Base-by-base conservation (phyloP, 306 rosid genomes). In the Vigna reflexopilosa region DNA sequence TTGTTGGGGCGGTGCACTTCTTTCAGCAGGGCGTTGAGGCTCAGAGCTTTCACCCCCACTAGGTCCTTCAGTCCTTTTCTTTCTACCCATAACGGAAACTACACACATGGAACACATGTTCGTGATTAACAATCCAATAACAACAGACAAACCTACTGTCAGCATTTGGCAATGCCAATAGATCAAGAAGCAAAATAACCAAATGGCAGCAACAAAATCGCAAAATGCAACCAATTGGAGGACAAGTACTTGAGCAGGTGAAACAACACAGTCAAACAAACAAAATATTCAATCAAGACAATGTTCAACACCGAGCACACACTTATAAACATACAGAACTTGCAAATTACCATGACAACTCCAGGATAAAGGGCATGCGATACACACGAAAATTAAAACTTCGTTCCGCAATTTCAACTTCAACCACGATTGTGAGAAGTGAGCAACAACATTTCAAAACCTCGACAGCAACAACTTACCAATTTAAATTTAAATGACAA, bases 21-120 rank as follows among this genome's bases (percentile, higher is more conserved):
- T 77, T 59, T 88, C 98, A 63, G 75, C 44, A 5, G 93, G 80
- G 10, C 63, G 90, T 54, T 87, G 98, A 72, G 86, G 24, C 80
- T 88, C 94, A 0, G 98, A 90, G 79, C 90, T 76, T 52, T 91
- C 96, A 10, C 94, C 87, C 22, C 85, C 93, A 52, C 86, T 28
- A 0, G 96, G 83, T 67, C 64, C 75, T 56, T 93, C 99, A 11
- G 96, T 82, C 83, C 92, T 86, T 81, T 48, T 91, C 88, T 96
- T 96, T 74, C 91, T 93, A 40, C 80, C 91, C 98, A 96, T 96
- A 47, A 75, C 48, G 72, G 78, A 72, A 11, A 72, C 96, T 88
- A 61, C 68, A 61, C 67, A 57, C 28, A 50, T 4, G 16, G 24
- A 3, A 48, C 26, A 34, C 42, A 36, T 15, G 4, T 7, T 54